phyloP scores from a whole-genome alignment of 768 basidiomycete species.

The Tylopilus subfusipes region DNA sequence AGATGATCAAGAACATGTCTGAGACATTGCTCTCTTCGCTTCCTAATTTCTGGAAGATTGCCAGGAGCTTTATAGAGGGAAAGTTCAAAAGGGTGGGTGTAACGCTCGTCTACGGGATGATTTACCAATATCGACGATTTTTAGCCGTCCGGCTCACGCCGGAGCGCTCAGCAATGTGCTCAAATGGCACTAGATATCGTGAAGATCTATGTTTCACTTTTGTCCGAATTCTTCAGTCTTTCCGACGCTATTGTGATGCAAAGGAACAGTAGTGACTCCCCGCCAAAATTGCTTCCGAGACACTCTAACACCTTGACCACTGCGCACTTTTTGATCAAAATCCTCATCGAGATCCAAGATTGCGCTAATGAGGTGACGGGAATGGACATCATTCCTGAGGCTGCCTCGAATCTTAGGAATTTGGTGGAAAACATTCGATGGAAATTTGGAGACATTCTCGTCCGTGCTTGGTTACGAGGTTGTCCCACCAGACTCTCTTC shows the following conservation, averaged over 20 bases:
- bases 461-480: conserved; percentile 83
- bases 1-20: conserved; percentile 82
- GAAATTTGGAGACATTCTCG: conserved; percentile 82
- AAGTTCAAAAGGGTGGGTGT: conserved; percentile 78
- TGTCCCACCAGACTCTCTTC: conserved; percentile 14
- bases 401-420: conserved; percentile 59
- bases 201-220: conserved; percentile 76
- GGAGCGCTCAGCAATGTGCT: conserved; percentile 78
- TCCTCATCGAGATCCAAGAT: conserved; percentile 84
- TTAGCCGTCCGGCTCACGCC: conserved; percentile 49
- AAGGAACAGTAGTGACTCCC: conserved; percentile 34
- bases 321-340: conserved; percentile 72
- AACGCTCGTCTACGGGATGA: background rate
- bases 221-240: conserved; percentile 83
- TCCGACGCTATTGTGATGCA: conserved; percentile 75
- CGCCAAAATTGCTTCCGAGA: conserved; percentile 59
- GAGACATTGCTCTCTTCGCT: conserved; percentile 81
- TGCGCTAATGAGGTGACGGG: conserved; percentile 74
- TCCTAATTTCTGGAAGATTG: conserved; percentile 93
- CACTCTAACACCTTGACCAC: conserved; percentile 82
- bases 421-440: conserved; percentile 81
- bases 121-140: conserved; percentile 6
- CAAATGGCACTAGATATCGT: conserved; percentile 87
- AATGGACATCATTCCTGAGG: conserved; percentile 81
- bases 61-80: conserved; percentile 87